Evolutionary conservation across 441 rosid species (phyloP).

Genomic region (Mallotus japonicus): DNA sequence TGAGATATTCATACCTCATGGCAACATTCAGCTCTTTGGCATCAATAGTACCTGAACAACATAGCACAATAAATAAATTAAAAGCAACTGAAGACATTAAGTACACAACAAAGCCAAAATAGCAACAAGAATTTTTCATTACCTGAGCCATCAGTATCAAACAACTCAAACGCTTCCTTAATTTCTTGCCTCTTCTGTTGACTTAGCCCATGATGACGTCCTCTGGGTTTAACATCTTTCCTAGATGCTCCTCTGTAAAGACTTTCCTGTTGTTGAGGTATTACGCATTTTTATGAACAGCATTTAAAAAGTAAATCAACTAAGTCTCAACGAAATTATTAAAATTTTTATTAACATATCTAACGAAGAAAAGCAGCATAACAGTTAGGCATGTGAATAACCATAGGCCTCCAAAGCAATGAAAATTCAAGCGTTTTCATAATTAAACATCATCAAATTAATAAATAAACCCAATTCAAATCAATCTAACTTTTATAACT

Average conservation of each 20-base stretch:
- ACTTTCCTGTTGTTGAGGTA: constrained; percentile 39
- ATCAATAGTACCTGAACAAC: constrained; percentile 78
- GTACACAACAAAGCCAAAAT: background rate
- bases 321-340: background rate
- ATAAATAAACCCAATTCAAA: background rate
- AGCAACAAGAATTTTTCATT: constrained; percentile 12
- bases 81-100: background rate
- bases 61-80: constrained; percentile 15
- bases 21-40: constrained; percentile 98
- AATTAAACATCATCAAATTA: background rate
- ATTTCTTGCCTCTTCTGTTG: constrained; percentile 66
- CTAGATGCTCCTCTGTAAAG: constrained; percentile 53
- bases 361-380: background rate
- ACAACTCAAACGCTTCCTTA: constrained; percentile 89
- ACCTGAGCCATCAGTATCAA: constrained; percentile 98
- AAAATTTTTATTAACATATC: background rate
- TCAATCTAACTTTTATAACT: too few relatives aligned
- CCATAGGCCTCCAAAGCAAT: background rate
- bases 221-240: constrained; percentile 57
- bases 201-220: constrained; percentile 63
- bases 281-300: background rate
- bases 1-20: constrained; percentile 63
- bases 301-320: background rate
- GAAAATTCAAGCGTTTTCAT: background rate
- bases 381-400: background rate